Percentiles rank a stretch among this genome's conserved stretches.
These are phyloP conservation scores for Chaetomium globosum DNA, from an alignment of 2,329 filamentous ascomycete genomes.

Conservation along the genomic window DNA sequence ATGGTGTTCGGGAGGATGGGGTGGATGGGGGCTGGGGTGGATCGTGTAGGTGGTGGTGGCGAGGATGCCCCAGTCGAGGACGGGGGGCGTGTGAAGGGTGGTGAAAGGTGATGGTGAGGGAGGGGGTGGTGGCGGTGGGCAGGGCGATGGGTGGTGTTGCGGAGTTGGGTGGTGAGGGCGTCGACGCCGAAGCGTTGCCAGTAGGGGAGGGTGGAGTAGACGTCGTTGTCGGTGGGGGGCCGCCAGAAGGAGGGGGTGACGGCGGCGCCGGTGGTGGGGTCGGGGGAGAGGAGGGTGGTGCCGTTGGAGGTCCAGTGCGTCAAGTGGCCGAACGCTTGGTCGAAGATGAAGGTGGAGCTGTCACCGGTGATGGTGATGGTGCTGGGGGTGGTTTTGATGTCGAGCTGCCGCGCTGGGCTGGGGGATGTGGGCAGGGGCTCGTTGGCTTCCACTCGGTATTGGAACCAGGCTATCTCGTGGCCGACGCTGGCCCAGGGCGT, in stretches of 20 bases:
- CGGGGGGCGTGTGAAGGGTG: conserved; percentile 59
- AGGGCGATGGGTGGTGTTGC: conserved; percentile 44
- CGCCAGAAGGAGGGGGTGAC: conserved; percentile 61
- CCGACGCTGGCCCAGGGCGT: conserved; percentile 55
- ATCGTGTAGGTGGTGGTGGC: conserved; percentile 57
- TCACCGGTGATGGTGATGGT: conserved; percentile 39
- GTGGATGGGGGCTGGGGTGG: conserved; percentile 50
- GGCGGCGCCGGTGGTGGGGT: conserved; percentile 44
- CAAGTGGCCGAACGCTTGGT: conserved; percentile 49
- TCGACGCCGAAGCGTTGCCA: conserved; percentile 60
- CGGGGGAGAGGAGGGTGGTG: conserved; percentile 42
- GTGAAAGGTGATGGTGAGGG: conserved; percentile 49
- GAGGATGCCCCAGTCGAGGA: conserved; percentile 62
- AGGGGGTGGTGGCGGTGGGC: conserved; percentile 1
- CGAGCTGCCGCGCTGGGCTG: conserved; percentile 27
- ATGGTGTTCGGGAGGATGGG: conserved; percentile 15
- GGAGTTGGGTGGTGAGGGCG: conserved; percentile 50
- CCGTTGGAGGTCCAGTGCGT: conserved; percentile 47
- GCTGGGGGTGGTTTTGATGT: conserved; percentile 31
- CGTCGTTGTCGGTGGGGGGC: conserved; percentile 67
- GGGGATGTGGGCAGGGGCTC: conserved; percentile 30
- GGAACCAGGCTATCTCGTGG: conserved; percentile 60
- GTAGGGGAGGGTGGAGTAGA: conserved; percentile 55
- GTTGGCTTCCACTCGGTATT: conserved; percentile 47
- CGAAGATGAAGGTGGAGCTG: conserved; percentile 49